A percentile compares a stretch with the other conserved stretches of the same genome.
phyloP scores from a whole-genome alignment of 2,329 filamentous ascomycete species.

The Ophiocordyceps polyrhachis-furcata region DNA sequence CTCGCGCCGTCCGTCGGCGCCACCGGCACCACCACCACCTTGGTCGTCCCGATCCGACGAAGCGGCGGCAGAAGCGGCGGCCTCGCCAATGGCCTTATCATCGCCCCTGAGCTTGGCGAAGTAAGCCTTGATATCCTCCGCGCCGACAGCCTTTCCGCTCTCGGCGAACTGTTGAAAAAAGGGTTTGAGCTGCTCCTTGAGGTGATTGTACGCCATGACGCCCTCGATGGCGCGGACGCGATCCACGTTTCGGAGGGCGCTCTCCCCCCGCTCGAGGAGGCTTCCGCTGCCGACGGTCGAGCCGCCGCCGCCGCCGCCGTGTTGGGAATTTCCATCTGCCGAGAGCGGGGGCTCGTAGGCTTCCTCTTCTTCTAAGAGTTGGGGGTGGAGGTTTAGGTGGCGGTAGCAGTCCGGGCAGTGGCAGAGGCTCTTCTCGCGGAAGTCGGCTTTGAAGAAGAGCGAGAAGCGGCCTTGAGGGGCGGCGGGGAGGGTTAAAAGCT shows the following conservation, averaged over 20 bases:
- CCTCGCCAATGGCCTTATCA: constrained; percentile 50
- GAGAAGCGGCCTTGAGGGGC: constrained; percentile 46
- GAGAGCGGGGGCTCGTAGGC: constrained; percentile 85
- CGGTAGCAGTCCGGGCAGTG: constrained; percentile 68
- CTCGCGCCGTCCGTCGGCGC: constrained; percentile 22
- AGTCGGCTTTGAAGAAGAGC: constrained; percentile 62
- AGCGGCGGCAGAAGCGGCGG: constrained; percentile 29
- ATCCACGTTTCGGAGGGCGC: constrained; percentile 78
- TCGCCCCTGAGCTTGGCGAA: constrained; percentile 91
- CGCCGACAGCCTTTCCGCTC: constrained; percentile 69
- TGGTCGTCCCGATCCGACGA: constrained; percentile 8
- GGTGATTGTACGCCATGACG: constrained; percentile 93
- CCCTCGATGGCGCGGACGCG: constrained; percentile 87
- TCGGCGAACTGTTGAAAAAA: constrained; percentile 92
- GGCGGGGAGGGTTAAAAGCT: constrained; percentile 37
- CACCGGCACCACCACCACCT: constrained; percentile 11
- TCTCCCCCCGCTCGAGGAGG: constrained; percentile 80
- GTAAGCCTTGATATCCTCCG: constrained; percentile 90
- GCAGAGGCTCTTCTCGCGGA: constrained; percentile 60
- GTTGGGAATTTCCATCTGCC: constrained; percentile 33
- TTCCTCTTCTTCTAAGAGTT: constrained; percentile 87
- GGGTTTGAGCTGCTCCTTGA: constrained; percentile 88
- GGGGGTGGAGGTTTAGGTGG: constrained; percentile 46
- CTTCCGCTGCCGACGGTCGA: constrained; percentile 57
- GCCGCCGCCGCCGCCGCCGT: constrained; percentile 30